Conservation (phyloP, 2,329 filamentous ascomycete species). For the Macrophomina tecta region DNA sequence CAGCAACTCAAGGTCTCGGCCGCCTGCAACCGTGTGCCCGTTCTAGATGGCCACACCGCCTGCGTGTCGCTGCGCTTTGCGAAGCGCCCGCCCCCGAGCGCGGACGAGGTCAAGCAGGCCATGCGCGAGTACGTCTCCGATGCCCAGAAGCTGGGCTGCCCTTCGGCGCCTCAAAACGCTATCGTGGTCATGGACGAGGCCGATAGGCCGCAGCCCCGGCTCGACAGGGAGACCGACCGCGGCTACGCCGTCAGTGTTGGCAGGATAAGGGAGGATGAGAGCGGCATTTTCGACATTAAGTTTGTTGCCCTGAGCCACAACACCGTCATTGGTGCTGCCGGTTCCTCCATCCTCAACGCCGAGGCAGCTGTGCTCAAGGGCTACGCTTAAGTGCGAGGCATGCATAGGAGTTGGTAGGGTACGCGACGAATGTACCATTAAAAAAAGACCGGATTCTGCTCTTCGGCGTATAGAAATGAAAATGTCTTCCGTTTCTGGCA, state of each 20-base stretch:
- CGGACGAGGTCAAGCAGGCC: constrained; percentile 77
- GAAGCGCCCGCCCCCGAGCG: constrained; percentile 73
- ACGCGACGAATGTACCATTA: no score
- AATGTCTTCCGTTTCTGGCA: no score
- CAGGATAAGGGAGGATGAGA: constrained; percentile 82
- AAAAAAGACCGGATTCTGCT: no score
- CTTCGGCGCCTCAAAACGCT: constrained; percentile 79
- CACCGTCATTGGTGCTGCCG: constrained; percentile 93
- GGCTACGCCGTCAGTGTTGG: constrained; percentile 94
- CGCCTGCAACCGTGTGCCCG: constrained; percentile 91
- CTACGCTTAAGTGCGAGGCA: constrained; percentile 61
- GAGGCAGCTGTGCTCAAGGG: constrained; percentile 92
- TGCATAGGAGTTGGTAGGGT: no score
- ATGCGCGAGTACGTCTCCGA: constrained; percentile 83
- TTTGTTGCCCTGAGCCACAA: constrained; percentile 93
- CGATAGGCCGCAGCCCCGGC: constrained; percentile 86
- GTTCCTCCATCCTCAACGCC: constrained; percentile 92
- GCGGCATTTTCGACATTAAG: constrained; percentile 90
- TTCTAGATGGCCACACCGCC: constrained; percentile 93
- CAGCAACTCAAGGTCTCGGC: constrained; percentile 81
- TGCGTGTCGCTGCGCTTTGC: constrained; percentile 88
- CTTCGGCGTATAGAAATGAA: no score
- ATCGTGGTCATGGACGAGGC: constrained; percentile 90
- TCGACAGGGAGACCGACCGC: constrained; percentile 83
- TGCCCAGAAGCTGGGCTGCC: constrained; percentile 81